Evolutionary conservation across 31 red algal species (phyloP).

Genomic region (Asparagopsis taxiformis): DNA sequence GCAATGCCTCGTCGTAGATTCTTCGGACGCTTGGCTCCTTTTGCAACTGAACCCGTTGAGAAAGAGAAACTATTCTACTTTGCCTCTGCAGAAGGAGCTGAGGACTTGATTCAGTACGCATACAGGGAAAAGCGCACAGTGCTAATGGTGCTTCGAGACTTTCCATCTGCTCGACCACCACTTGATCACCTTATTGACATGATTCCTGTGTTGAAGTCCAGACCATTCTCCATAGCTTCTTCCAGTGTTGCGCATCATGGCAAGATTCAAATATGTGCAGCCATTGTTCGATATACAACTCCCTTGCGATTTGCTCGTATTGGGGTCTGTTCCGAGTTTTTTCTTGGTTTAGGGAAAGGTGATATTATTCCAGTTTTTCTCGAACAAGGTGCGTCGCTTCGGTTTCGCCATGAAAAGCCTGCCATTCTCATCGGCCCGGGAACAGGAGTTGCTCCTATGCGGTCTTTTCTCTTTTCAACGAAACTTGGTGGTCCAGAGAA

Average conservation of each 20-base stretch:
- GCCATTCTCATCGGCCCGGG: conserved; percentile 81
- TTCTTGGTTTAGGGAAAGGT: conserved; percentile 21
- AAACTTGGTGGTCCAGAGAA: background rate
- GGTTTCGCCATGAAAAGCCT: conserved; percentile 26
- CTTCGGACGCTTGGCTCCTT: conserved; percentile 70
- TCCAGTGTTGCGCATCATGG: conserved; percentile 44
- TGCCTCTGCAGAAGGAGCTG: conserved; percentile 57
- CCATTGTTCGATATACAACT: conserved; percentile 65
- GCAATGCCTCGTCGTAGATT: conserved; percentile 76
- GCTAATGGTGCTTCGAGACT: conserved; percentile 87
- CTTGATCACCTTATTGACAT: conserved; percentile 69
- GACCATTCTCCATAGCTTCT: conserved; percentile 90
- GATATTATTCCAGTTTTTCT: conserved; percentile 78
- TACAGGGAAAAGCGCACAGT: conserved; percentile 75
- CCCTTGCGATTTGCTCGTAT: conserved; percentile 60
- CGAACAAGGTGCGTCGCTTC: conserved; percentile 21
- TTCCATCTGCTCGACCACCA: conserved; percentile 81
- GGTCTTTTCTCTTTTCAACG: conserved; percentile 55
- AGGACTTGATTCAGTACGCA: conserved; percentile 67
- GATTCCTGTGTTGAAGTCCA: conserved; percentile 72
- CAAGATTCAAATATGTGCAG: conserved; percentile 57
- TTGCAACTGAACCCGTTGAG: conserved; percentile 65
- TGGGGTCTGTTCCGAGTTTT: conserved; percentile 77
- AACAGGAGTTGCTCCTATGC: conserved; percentile 88
- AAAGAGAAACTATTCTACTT: conserved; percentile 62